phyloP scores from a whole-genome alignment of 805 yeast genomes.

The Candida odintsovae region DNA sequence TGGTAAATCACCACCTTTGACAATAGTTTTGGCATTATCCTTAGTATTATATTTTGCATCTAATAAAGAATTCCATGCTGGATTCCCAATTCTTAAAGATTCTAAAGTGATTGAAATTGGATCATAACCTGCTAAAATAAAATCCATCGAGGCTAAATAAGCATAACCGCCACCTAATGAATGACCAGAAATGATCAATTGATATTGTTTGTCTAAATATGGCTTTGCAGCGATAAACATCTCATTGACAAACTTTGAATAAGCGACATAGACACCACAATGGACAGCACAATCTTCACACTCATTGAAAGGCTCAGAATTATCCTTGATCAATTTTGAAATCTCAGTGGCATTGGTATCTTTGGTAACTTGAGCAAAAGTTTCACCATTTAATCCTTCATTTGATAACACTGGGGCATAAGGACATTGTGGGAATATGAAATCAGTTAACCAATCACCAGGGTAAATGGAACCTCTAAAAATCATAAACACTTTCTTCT shows the following conservation, averaged over 20 bases:
- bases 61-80: slow-evolving; percentile 43
- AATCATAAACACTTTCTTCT: slow-evolving; percentile 39
- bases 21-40: slow-evolving; percentile 23
- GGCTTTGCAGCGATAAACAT: slow-evolving; percentile 30
- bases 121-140: slow-evolving; percentile 45
- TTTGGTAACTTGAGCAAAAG: slow-evolving; percentile 1
- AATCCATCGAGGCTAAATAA: slow-evolving; percentile 54
- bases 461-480: slow-evolving; percentile 61
- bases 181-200: slow-evolving; percentile 59
- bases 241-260: slow-evolving; percentile 34
- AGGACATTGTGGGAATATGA: slow-evolving; percentile 38
- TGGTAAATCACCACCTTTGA: slow-evolving; percentile 27
- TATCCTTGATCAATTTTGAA: neutral
- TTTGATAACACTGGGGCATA: slow-evolving; percentile 37
- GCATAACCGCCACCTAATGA: slow-evolving; percentile 76
- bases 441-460: slow-evolving; percentile 59
- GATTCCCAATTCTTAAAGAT: slow-evolving; percentile 63
- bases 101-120: slow-evolving; percentile 58
- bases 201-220: slow-evolving; percentile 38
- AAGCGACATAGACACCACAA: slow-evolving; percentile 52
- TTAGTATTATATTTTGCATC: slow-evolving; percentile 42
- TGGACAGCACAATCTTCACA: slow-evolving; percentile 58
- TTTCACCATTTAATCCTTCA: neutral
- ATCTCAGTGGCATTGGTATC: neutral
- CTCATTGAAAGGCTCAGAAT: slow-evolving; percentile 1